Percentiles rank a stretch among this genome's conserved stretches.
Evolutionary conservation across 2,329 filamentous ascomycete genomes (phyloP).

Genomic region (Fusarium haematococcum): DNA sequence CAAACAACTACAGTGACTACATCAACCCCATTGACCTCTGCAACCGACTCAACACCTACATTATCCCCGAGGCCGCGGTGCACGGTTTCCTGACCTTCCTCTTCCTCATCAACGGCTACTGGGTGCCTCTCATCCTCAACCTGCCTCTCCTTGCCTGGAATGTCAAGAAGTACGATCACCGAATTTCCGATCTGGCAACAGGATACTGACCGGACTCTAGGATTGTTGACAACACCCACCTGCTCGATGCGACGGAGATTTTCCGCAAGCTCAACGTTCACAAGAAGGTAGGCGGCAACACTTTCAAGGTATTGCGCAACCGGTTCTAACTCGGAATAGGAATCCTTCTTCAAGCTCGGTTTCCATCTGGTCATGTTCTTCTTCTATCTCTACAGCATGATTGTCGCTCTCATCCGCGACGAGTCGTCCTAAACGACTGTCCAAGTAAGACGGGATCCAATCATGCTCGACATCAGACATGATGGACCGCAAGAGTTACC

Average conservation of each 20-base stretch:
- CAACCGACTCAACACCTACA: conserved; percentile 99
- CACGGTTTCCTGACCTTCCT: conserved; percentile 95
- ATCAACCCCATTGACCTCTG: conserved; percentile 99
- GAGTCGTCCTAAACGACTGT: conserved; percentile 77
- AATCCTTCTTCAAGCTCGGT: conserved; percentile 98
- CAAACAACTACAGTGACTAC: conserved; percentile 79
- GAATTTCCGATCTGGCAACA: background rate
- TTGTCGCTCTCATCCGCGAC: conserved; percentile 95
- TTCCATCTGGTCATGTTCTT: conserved; percentile 99
- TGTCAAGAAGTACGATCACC: conserved; percentile 87
- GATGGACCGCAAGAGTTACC: conserved; percentile 18
- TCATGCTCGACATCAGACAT: conserved; percentile 17
- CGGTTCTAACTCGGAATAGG: conserved; percentile 64
- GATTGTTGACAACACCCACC: conserved; percentile 96
- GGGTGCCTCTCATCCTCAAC: conserved; percentile 92
- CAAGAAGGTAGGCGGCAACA: conserved; percentile 79
- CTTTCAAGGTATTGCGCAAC: background rate
- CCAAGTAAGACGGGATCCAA: conserved; percentile 30
- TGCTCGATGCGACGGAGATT: conserved; percentile 97
- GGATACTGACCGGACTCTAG: conserved; percentile 59
- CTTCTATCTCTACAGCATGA: conserved; percentile 99
- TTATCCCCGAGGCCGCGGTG: conserved; percentile 97
- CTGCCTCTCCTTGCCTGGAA: conserved; percentile 93
- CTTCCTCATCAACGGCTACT: conserved; percentile 99
- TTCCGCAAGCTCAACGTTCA: conserved; percentile 99